Evolutionary conservation across 2,329 filamentous ascomycete species (phyloP).

Genomic region (Colletotrichum trifolii): DNA sequence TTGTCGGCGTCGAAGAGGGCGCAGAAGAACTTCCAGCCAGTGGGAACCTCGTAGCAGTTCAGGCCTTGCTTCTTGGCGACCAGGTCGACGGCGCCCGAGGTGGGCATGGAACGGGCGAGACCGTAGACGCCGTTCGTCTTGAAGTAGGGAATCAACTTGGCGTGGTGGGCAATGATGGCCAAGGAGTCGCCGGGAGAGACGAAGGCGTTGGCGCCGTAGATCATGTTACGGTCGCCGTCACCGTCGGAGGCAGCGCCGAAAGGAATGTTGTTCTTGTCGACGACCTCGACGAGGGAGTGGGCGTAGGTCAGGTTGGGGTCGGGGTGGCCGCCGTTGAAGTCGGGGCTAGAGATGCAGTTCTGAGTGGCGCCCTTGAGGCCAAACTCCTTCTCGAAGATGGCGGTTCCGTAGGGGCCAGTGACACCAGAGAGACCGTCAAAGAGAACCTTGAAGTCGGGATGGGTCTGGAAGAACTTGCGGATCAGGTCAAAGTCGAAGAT

Average conservation of each 20-base stretch:
- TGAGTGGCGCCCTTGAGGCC: constrained; percentile 83
- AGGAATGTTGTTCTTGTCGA: constrained; percentile 90
- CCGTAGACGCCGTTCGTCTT: constrained; percentile 96
- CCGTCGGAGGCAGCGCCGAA: constrained; percentile 97
- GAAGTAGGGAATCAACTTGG: constrained; percentile 97
- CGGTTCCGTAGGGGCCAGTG: constrained; percentile 92
- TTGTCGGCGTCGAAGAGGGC: constrained; percentile 94
- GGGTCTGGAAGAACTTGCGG: constrained; percentile 87
- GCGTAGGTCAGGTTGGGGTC: constrained; percentile 98
- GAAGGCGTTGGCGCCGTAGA: constrained; percentile 96
- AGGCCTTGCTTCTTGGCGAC: constrained; percentile 95
- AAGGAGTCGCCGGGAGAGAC: constrained; percentile 97
- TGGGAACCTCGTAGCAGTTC: constrained; percentile 94
- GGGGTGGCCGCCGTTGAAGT: constrained; percentile 97
- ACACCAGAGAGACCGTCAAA: constrained; percentile 96
- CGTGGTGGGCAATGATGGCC: constrained; percentile 97
- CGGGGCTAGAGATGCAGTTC: constrained; percentile 91
- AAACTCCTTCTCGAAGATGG: constrained; percentile 95
- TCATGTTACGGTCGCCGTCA: constrained; percentile 99
- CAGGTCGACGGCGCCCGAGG: constrained; percentile 92
- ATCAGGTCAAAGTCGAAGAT: constrained; percentile 99
- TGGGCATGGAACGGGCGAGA: constrained; percentile 97
- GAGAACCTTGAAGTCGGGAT: constrained; percentile 94
- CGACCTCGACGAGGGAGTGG: constrained; percentile 90
- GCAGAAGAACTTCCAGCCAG: constrained; percentile 99